Conservation (phyloP, 352 stramenopile species). For the Phytophthora pisi region DNA sequence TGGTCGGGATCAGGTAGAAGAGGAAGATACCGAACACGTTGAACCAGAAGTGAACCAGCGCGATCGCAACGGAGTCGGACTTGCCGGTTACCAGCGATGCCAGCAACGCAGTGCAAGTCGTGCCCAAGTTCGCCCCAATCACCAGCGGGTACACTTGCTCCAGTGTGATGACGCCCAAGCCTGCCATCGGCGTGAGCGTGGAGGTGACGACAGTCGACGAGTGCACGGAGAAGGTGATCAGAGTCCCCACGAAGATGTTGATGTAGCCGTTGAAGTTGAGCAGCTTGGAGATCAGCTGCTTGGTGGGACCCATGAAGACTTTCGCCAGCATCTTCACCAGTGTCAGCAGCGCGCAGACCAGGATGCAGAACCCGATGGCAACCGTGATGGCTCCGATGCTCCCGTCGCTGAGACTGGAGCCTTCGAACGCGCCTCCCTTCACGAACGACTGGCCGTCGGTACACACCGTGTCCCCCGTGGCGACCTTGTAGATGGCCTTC, state of each 20-base stretch:
- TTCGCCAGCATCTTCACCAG: conserved; percentile 52
- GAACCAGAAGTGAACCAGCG: conserved; percentile 91
- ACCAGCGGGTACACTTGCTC: conserved; percentile 89
- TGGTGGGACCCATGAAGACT: conserved; percentile 79
- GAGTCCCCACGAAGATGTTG: conserved; percentile 78
- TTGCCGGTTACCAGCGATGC: conserved; percentile 84
- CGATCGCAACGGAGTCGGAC: conserved; percentile 76
- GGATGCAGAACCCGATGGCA: conserved; percentile 43
- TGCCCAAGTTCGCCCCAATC: conserved; percentile 91
- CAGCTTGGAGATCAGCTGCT: conserved; percentile 76
- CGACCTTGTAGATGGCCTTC: conserved; percentile 35
- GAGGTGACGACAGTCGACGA: conserved; percentile 90
- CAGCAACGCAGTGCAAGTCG: conserved; percentile 84
- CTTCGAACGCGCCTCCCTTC: conserved; percentile 34
- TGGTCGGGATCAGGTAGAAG: conserved; percentile 90
- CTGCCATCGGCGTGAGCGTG: conserved; percentile 85
- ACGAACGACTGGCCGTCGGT: conserved; percentile 31
- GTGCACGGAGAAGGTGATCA: conserved; percentile 88
- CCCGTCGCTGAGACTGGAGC: conserved; percentile 32
- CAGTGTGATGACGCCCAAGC: conserved; percentile 80
- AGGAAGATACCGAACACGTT: conserved; percentile 89
- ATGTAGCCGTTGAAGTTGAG: conserved; percentile 89
- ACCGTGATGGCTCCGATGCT: conserved; percentile 45
- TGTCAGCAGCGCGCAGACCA: conserved; percentile 43
- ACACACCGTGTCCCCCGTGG: conserved; percentile 29